phyloP scores from a whole-genome alignment of 148 eudicot species.

The Gaultheria prostrata region DNA sequence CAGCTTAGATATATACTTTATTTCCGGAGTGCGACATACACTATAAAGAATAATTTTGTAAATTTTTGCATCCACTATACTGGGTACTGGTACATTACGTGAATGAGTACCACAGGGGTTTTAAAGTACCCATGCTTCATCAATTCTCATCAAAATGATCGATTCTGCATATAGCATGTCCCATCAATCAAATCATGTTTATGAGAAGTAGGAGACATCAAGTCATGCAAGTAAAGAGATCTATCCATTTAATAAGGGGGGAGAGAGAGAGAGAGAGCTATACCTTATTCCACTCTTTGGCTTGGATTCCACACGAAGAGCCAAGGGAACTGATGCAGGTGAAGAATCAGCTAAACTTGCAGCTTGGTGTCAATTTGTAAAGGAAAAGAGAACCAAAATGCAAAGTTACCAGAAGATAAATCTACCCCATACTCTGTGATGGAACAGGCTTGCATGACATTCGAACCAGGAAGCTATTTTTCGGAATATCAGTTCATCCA shows the following conservation, averaged over 20 bases:
- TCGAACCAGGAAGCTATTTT: background rate
- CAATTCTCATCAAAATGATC: background rate
- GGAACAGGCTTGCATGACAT: background rate
- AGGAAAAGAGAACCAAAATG: slow-evolving; percentile 26
- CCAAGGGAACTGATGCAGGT: slow-evolving; percentile 69
- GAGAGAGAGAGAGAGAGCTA: background rate
- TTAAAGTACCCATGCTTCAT: background rate
- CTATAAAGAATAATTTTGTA: background rate
- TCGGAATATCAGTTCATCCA: background rate
- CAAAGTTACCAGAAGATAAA: background rate
- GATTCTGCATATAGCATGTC: background rate
- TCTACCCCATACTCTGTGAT: background rate
- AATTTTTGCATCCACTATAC: background rate
- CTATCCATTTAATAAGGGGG: slow-evolving; percentile 5
- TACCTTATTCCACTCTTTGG: slow-evolving; percentile 97
- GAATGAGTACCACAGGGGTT: background rate
- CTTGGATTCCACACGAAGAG: slow-evolving; percentile 92
- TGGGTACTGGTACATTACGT: background rate
- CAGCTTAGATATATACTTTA: background rate
- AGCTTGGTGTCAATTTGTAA: slow-evolving; percentile 68
- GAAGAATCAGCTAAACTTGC: slow-evolving; percentile 77
- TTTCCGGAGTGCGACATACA: background rate
- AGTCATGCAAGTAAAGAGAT: background rate
- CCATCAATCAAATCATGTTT: background rate
- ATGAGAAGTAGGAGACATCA: background rate